Evolutionary conservation across 768 basidiomycete species (phyloP), one percentile per base, ranked within the genome.

Genomic region (Lentinula aciculospora): DNA sequence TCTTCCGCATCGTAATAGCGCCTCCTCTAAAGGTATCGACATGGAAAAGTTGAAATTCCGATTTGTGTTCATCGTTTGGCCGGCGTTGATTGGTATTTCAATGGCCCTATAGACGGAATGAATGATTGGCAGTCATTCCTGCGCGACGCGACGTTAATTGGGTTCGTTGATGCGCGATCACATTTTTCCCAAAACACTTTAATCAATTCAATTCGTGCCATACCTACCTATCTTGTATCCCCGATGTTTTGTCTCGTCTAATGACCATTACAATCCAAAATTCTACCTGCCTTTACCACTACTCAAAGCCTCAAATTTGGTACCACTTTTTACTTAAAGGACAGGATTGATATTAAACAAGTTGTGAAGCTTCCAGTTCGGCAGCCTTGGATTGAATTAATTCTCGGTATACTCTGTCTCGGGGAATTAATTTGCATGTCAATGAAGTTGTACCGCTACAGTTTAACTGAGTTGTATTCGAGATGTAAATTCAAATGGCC

Each of bases 61-160:
- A 9, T 59, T 82, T 47, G 71, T 80, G 59, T 81, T 80, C 56
- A 71, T 84, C 59, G 67, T 80, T 23, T 84, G 82, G 80, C 81
- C 83, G 32, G 74, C 80, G 6, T 64, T 85, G 53, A 71, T 84
- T 55, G 84, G 83, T 2, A 67, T 83, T 45, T 75, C 78, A 34
- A 76, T 85, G 77, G 81, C 81, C 4, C 63, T 82, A 48, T 84
- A 53, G 15, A 50, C 13, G 32, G 32, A 9, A 34, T 34, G 1
- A 5, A 9, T 34, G 32, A 13, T n/a, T n/a, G n/a, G n/a, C n/a
- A n/a, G 6, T 34, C 13, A 9, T 9, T 34, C 4, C 8, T 8
- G 32, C 32, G 13, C 49, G 10, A 12, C 10, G 49, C 27, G 17
- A 34, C 29, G 19, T 29, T 31, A 2, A 28, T 31, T 46, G 4